A percentile compares a stretch with the other conserved stretches of the same genome.
phyloP scores from a whole-genome alignment of 164 flowering plant species.

The Liriodendron chinense region DNA sequence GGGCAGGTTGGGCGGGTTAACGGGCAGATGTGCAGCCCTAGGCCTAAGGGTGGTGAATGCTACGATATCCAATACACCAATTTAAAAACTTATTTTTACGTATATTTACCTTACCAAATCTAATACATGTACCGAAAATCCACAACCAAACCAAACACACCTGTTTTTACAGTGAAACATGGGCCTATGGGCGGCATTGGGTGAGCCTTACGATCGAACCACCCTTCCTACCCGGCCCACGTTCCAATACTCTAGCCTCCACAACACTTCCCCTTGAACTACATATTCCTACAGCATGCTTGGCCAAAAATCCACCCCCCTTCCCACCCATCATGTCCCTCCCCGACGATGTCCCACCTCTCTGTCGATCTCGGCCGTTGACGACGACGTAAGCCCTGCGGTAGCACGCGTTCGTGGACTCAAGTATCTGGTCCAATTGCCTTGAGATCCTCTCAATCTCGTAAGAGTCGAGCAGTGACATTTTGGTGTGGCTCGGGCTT shows the following conservation, averaged over 20 bases:
- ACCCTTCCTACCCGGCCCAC: neutral
- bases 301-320: neutral
- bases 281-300: conserved; percentile 1
- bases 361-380: neutral
- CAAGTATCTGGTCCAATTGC: conserved; percentile 30
- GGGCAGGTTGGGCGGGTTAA: no score
- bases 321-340: neutral
- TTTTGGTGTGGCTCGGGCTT: conserved; percentile 12
- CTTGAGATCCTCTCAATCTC: conserved; percentile 47
- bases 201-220: neutral
- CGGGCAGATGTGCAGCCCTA: no score
- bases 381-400: neutral
- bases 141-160: no score
- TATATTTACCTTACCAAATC: no score
- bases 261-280: neutral
- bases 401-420: conserved; percentile 3
- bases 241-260: neutral
- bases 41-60: no score
- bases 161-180: neutral
- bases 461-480: conserved; percentile 44
- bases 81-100: no score
- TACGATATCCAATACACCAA: no score
- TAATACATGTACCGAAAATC: no score
- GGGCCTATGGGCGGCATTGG: neutral
- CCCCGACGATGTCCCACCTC: neutral